phyloP scores from a whole-genome alignment of 2,329 filamentous ascomycete genomes.

The Fusarium sp. region DNA sequence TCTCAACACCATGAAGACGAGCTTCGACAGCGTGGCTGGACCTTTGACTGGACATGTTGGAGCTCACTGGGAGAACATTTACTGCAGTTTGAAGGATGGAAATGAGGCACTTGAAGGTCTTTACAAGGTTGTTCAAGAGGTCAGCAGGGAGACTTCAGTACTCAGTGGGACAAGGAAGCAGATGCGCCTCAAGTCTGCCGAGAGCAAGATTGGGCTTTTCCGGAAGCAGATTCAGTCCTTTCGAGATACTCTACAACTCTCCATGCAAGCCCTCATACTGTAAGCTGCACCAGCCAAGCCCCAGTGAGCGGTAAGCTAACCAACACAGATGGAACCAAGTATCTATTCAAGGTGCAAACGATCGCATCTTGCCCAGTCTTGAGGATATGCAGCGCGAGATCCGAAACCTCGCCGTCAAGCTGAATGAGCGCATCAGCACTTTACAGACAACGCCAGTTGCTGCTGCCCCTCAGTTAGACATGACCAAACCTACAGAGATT shows the following conservation, averaged over 20 bases:
- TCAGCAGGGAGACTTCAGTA: neutral
- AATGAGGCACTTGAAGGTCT: neutral
- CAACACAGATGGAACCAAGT: neutral
- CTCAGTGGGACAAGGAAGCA: neutral
- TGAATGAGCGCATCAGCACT: neutral
- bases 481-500: neutral
- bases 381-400: neutral
- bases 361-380: neutral
- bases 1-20: slow-evolving; percentile 1
- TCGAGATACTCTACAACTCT: neutral
- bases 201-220: neutral
- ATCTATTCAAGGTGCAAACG: neutral
- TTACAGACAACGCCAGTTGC: neutral
- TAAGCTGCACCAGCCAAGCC: neutral
- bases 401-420: neutral
- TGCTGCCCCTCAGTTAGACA: neutral
- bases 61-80: slow-evolving; percentile 4
- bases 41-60: neutral
- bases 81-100: neutral
- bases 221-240: neutral
- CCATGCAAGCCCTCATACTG: neutral
- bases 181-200: neutral
- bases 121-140: neutral
- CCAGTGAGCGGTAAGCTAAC: neutral
- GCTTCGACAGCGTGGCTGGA: neutral